Base-by-base conservation (phyloP, 345 rosid species). In the Gossypium herbaceum region DNA sequence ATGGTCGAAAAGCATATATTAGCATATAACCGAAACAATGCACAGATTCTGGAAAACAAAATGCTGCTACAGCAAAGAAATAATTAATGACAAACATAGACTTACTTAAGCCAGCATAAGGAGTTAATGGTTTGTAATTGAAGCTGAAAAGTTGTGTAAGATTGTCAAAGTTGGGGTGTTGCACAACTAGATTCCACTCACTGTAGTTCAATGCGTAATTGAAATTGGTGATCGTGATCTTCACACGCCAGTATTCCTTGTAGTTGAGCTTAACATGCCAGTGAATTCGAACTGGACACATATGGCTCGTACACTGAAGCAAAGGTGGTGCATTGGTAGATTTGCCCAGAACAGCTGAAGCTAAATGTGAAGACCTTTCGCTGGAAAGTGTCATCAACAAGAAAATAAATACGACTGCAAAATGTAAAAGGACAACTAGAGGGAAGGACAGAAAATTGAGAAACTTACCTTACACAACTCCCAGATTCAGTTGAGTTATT, bases 241-340 rank as follows among this genome's bases (percentile, higher is more conserved):
- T 94, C 75, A 85, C 98, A 62, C 96, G 86, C 98, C 98, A 93
- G 81, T 90, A 93, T 73, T 85, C 90, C 85, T 87, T 89, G 88
- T 93, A 92, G 75, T 91, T 94, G 76, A 89, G 89, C 81, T 94
- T 94, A 16, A 91, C 89, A 72, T 93, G 98, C 98, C 98, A 94
- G 77, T 94, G 97, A 72, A 94, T 77, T 77, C 94, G 69, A 50
- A 89, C 62, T 0, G 98, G 98, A 77, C 98, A 94, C 97, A 94
- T 85, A 56, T 94, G 97, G 77, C 85, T 83, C 5, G 97, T 91
- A 81, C 98, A 92, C 73, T 79, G 94, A 47, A 94, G 82, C 62
- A 87, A 74, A 77, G 97, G 97, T 2, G 97, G 97, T 2, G 81
- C 62, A 56, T 76, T 77, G 71, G 45, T 79, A 13, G 79, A 76